Conservation (phyloP, 108 stramenopile species). For the Mediolabrus comicus region DNA sequence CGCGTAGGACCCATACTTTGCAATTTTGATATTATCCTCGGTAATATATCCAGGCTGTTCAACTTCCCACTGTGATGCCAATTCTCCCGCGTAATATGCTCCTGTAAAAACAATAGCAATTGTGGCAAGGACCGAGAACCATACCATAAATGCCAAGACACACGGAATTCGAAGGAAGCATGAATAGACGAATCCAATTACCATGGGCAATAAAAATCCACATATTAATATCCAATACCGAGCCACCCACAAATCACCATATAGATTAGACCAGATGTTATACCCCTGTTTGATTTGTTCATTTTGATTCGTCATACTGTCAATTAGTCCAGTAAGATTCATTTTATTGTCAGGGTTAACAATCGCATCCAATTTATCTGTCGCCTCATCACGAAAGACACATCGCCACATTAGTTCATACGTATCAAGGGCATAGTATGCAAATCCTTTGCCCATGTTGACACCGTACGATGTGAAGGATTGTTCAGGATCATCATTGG, state of each 20-base stretch:
- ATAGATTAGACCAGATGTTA: slow-evolving; percentile 54
- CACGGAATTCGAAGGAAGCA: slow-evolving; percentile 79
- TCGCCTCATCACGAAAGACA: slow-evolving; percentile 52
- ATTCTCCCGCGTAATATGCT: slow-evolving; percentile 53
- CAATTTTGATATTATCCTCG: slow-evolving; percentile 50
- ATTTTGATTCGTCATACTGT: slow-evolving; percentile 19
- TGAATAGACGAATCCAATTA: slow-evolving; percentile 74
- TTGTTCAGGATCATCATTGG: slow-evolving; percentile 19
- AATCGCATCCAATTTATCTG: slow-evolving; percentile 28
- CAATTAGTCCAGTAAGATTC: slow-evolving; percentile 9
- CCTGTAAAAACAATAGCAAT: slow-evolving; percentile 59
- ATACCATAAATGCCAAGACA: slow-evolving; percentile 74
- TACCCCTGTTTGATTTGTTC: slow-evolving; percentile 32
- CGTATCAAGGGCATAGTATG: slow-evolving; percentile 68
- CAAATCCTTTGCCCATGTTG: slow-evolving; percentile 56
- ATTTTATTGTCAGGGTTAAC: slow-evolving; percentile 15
- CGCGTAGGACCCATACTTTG: slow-evolving; percentile 50
- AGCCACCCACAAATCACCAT: slow-evolving; percentile 48
- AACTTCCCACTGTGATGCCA: slow-evolving; percentile 54
- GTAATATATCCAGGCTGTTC: slow-evolving; percentile 43
- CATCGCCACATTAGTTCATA: slow-evolving; percentile 57
- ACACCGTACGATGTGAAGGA: slow-evolving; percentile 56
- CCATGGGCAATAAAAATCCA: slow-evolving; percentile 74
- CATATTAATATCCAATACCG: slow-evolving; percentile 72
- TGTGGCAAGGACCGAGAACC: slow-evolving; percentile 73